Base-by-base conservation (phyloP, 805 yeast genomes). In the Yamadazyma sp. region DNA sequence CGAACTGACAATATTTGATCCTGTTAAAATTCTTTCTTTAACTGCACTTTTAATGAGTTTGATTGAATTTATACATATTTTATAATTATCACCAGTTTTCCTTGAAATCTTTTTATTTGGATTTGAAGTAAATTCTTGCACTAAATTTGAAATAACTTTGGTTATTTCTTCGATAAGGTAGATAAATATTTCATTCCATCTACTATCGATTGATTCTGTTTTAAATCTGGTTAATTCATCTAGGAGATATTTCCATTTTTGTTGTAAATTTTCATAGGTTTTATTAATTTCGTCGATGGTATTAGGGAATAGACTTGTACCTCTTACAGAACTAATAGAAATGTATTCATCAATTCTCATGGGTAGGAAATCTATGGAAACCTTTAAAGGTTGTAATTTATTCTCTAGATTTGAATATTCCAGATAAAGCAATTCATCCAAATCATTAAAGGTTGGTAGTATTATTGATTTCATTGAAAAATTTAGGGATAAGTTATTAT, bases 101-200 rank as follows among this genome's bases (percentile, higher is more conserved):
- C 57, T 49, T 40, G 56, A 37, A 40, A 68, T 43, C 27, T 11
- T 40, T 18, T 31, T 39, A 24, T 40, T 38, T 10, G 45, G 24
- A 7, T 36, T 30, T 2, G 8, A 11, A 5, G 35, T 23, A 23
- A 44, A 40, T 3, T 44, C 48, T 8, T 27, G 5, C 6, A 35
- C 20, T 24, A 38, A 39, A 27, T 12, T 19, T 8, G 14, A 44
- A n/a, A 35, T 29, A 3, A 44, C 23, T 19, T 25, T 31, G 1
- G 52, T 47, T 4, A 70, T 49, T 41, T 76, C 76, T 3, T 59
- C 52, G 28, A 75, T 60, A 34, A 80, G 50, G 39, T 63, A 70
- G 18, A 58, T 57, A 42, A 80, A 78, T 2, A 79, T 60, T 16
- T 69, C 69, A 42, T 63, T 57, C 86, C 86, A 81, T 49, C 77